Percentiles rank a stretch among this genome's conserved stretches.
These are phyloP conservation scores for Fusarium mundagurra DNA, from an alignment of 2,329 filamentous ascomycete genomes.

Conservation along the genomic window DNA sequence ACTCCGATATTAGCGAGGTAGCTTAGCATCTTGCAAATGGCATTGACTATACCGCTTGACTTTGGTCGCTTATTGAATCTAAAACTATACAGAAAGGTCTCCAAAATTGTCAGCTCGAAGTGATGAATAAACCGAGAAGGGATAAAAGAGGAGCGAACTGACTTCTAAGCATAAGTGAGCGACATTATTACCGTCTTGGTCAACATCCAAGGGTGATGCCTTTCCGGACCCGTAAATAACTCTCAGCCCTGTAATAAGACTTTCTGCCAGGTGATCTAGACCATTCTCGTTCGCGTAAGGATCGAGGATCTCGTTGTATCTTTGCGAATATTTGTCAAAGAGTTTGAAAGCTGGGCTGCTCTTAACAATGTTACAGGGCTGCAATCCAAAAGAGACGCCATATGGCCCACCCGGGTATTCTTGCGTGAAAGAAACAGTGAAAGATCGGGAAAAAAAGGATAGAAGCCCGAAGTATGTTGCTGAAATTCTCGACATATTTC, in stretches of 20 bases:
- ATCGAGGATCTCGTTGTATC: too few relatives aligned
- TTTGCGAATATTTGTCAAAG: too few relatives aligned
- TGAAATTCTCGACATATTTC: rapidly evolving
- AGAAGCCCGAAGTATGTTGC: rapidly evolving
- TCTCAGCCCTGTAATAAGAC: background rate
- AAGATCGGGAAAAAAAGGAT: rapidly evolving
- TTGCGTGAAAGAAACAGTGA: rapidly evolving
- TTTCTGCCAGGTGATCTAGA: too few relatives aligned
- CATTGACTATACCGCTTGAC: background rate
- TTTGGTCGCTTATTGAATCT: background rate
- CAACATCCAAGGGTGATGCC: background rate
- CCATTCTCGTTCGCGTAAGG: too few relatives aligned
- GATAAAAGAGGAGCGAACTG: background rate
- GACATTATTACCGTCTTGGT: rapidly evolving
- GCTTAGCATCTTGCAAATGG: rapidly evolving
- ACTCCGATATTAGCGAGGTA: background rate
- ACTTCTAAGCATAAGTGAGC: rapidly evolving
- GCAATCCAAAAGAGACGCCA: rapidly evolving
- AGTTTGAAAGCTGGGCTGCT: background rate
- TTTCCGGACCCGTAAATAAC: background rate
- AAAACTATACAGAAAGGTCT: background rate
- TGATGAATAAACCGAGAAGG: background rate
- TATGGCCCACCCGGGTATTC: rapidly evolving
- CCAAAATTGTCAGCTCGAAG: background rate
- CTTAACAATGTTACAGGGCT: rapidly evolving